Conservation (phyloP, 2,329 filamentous ascomycete species). For the Exophiala oligosperma region DNA sequence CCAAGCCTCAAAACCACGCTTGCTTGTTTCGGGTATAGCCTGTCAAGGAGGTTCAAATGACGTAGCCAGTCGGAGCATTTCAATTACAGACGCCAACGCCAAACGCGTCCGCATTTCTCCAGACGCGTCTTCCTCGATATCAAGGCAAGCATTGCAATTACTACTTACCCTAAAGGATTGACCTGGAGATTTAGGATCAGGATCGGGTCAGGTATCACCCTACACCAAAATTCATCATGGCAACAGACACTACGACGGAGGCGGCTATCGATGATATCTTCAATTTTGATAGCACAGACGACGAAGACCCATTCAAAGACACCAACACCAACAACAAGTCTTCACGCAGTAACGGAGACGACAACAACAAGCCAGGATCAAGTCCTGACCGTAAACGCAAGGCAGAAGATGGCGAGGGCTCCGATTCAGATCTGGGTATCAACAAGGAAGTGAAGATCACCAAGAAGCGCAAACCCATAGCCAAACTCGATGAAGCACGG, state of each 20-base stretch:
- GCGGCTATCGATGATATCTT: conserved; percentile 68
- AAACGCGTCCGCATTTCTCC: not conserved
- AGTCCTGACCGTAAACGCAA: conserved; percentile 40
- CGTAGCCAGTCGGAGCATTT: conserved; percentile 17
- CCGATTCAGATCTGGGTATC: conserved; percentile 67
- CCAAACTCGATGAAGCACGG: conserved; percentile 84
- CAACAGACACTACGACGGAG: conserved; percentile 30
- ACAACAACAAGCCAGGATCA: conserved; percentile 29
- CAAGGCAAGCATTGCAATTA: not conserved
- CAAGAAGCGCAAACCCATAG: conserved; percentile 72
- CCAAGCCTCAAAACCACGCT: conserved; percentile 4
- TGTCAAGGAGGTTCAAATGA: conserved; percentile 10
- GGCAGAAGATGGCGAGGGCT: conserved; percentile 47
- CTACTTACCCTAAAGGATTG: not conserved
- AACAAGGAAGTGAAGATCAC: conserved; percentile 83
- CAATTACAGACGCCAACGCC: not conserved
- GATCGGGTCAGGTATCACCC: no score
- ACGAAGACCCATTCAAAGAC: conserved; percentile 39
- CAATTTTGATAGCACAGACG: conserved; percentile 63
- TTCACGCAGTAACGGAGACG: conserved; percentile 15
- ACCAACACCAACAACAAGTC: conserved; percentile 19
- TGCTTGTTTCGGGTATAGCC: conserved; percentile 7
- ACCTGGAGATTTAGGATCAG: no score
- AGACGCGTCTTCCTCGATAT: conserved; percentile 10
- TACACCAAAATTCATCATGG: conserved; percentile 17